Base-by-base conservation (phyloP, 2,329 filamentous ascomycete species). In the Penicillium hesseltinei region DNA sequence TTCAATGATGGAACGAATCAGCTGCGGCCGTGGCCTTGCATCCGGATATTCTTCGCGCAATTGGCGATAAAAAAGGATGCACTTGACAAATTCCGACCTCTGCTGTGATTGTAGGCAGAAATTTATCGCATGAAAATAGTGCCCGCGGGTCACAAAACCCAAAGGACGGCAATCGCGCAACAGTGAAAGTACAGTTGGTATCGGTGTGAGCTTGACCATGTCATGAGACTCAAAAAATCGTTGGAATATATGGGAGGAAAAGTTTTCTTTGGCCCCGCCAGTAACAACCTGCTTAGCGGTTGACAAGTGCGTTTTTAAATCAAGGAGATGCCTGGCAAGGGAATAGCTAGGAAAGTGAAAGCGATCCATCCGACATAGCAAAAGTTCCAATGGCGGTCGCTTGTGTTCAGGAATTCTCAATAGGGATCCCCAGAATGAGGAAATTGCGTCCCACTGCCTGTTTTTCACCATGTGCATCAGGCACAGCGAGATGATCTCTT, bases 11-110 rank as follows among this genome's bases (percentile, higher is more conserved):
- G 53, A n/a, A 13, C 40, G 44, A 17, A 75, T 54, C 25, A 74
- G 53, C 5, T 53, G 55, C 29, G 57, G 51, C 2, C 65, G 57
- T 4, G 69, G 69, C 5, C 46, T 60, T 23, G 54, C 53, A n/a
- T 62, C 42, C 10, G 62, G 66, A 54, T 73, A 64, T 10, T 70
- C 67, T 61, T 64, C 70, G 35, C 77, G 75, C 49, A 76, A 69
- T 53, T 76, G 73, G 29, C 74, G 74, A 58, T 79, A 80, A 31
- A 79, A 54, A 29, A 77, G 54, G 36, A 77, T 66, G 13, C 72
- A 66, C 33, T 68, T 64, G 13, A 68, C 62, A 46, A 69, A 69
- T 7, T 61, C 68, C 7, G 67, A 59, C 35, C 72, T 64, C 21
- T 62, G 54, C 6, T 66, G 59, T 17, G 73, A 67, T n/a, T 50